phyloP scores from a whole-genome alignment of 108 stramenopile species.

The Discostella stelligeroides region DNA sequence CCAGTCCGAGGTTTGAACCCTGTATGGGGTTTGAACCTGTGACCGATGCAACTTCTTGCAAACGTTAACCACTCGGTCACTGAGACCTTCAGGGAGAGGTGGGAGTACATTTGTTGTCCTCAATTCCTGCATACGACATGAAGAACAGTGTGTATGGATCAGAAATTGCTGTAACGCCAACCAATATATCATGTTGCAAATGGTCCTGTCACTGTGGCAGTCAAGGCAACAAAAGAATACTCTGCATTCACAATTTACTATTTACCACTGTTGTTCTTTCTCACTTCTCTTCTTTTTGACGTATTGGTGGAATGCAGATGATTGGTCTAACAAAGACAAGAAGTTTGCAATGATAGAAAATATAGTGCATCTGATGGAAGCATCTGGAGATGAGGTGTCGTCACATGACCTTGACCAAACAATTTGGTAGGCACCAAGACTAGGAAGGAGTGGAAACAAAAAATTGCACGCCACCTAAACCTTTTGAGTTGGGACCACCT shows the following conservation, averaged over 20 bases:
- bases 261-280: constrained; percentile 3
- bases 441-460: constrained; percentile 17
- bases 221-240: no score
- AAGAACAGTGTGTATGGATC: constrained; percentile 17
- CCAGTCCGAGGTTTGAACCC: no score
- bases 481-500: constrained; percentile 10
- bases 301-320: constrained; percentile 9
- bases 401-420: neutral
- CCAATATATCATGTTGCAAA: constrained; percentile 22
- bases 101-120: neutral
- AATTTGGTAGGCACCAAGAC: neutral
- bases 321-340: constrained; percentile 13
- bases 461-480: constrained; percentile 11
- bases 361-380: constrained; percentile 23
- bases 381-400: constrained; percentile 6
- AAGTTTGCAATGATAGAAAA: constrained; percentile 8
- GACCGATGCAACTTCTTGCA: no score
- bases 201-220: constrained; percentile 16
- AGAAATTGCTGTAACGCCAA: constrained; percentile 10
- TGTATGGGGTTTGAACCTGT: no score
- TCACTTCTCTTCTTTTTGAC: constrained; percentile 12
- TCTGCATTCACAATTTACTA: constrained; percentile 11
- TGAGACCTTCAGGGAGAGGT: no score
- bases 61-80: no score
- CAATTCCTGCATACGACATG: no score